A percentile compares a stretch with the other conserved stretches of the same genome.
Conservation (phyloP, 768 basidiomycete species). For the Dentipellis sp. region DNA sequence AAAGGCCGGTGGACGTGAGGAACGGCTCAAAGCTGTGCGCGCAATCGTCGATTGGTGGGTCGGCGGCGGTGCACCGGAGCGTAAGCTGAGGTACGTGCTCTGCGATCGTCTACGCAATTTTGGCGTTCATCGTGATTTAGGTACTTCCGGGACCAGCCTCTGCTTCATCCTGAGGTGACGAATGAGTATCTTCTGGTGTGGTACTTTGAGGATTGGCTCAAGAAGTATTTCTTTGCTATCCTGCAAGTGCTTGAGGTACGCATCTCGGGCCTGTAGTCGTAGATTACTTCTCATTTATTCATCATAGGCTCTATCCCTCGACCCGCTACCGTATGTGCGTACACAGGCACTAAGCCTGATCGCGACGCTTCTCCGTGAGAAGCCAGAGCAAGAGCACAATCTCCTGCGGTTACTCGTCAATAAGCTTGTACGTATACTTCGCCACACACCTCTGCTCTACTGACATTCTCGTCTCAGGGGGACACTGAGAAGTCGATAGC, state of each 20-base stretch:
- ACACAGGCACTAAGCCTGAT: constrained; percentile 76
- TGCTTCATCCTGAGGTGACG: constrained; percentile 50
- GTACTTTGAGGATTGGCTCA: constrained; percentile 97
- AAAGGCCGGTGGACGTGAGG: constrained; percentile 56
- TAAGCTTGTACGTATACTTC: constrained; percentile 59
- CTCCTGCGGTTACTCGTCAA: constrained; percentile 85
- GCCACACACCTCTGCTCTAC: neutral
- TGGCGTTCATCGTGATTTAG: constrained; percentile 27
- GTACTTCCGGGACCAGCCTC: constrained; percentile 85
- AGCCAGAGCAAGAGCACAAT: constrained; percentile 98
- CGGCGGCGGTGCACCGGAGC: constrained; percentile 80
- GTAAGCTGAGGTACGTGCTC: constrained; percentile 71
- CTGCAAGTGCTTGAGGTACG: constrained; percentile 84
- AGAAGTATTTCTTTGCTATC: constrained; percentile 91
- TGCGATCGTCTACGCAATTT: neutral
- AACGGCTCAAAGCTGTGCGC: constrained; percentile 81
- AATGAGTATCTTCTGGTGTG: constrained; percentile 72
- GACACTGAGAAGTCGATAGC: constrained; percentile 84
- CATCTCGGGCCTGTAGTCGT: neutral
- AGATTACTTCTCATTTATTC: neutral
- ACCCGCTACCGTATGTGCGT: constrained; percentile 82
- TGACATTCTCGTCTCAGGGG: constrained; percentile 40
- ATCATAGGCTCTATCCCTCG: constrained; percentile 63
- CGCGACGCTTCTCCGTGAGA: constrained; percentile 71
- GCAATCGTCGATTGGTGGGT: constrained; percentile 98